Conservation (phyloP, 1,139 yeast species). For the Nematodospora anomalae region DNA sequence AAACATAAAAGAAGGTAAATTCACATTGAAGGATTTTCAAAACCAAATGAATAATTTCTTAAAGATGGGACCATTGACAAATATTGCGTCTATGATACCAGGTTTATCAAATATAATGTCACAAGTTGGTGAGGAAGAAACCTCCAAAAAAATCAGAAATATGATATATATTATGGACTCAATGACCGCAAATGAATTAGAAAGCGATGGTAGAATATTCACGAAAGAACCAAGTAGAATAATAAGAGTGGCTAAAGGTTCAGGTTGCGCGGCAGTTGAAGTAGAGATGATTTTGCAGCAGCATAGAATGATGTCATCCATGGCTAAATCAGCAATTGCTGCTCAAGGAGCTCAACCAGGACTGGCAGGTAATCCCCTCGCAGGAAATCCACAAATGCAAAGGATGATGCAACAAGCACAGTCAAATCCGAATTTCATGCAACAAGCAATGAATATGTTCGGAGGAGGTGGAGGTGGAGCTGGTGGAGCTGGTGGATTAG, state of each 20-base stretch:
- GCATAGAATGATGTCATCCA: slow-evolving; percentile 90
- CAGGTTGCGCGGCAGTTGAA: slow-evolving; percentile 90
- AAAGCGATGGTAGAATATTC: slow-evolving; percentile 84
- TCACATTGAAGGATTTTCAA: slow-evolving; percentile 87
- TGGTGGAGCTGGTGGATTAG: slow-evolving; percentile 62
- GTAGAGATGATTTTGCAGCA: slow-evolving; percentile 92
- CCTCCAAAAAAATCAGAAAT: slow-evolving; percentile 74
- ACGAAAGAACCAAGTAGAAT: slow-evolving; percentile 81
- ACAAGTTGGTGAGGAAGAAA: slow-evolving; percentile 89
- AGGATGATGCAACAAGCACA: slow-evolving; percentile 53
- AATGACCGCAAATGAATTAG: slow-evolving; percentile 90
- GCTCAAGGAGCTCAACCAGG: slow-evolving; percentile 48
- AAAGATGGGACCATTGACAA: slow-evolving; percentile 95
- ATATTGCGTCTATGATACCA: slow-evolving; percentile 94
- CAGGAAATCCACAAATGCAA: slow-evolving; percentile 37
- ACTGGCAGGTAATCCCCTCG: slow-evolving; percentile 32
- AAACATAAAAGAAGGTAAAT: slow-evolving; percentile 92
- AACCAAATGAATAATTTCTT: slow-evolving; percentile 93
- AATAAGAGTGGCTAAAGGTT: slow-evolving; percentile 91
- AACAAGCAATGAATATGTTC: slow-evolving; percentile 55
- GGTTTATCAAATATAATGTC: slow-evolving; percentile 84
- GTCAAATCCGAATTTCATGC: slow-evolving; percentile 54
- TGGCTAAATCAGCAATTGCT: slow-evolving; percentile 76
- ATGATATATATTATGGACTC: slow-evolving; percentile 95
- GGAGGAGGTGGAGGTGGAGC: slow-evolving; percentile 47